phyloP scores from a whole-genome alignment of 1,139 yeast genomes.

The Magnusiomyces suaveolens region DNA sequence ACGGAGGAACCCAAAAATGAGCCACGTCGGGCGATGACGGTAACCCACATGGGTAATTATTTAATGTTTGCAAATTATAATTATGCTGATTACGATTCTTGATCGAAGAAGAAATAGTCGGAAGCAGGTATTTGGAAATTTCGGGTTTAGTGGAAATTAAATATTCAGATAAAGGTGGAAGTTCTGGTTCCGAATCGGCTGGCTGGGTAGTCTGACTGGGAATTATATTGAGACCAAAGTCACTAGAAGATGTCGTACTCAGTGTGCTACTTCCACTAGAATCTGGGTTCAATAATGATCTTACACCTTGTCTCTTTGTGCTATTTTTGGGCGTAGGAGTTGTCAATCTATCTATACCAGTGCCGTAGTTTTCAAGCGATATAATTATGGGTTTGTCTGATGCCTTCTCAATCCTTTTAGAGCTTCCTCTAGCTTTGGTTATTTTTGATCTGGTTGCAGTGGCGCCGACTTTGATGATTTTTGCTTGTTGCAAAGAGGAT shows the following conservation, averaged over 20 bases:
- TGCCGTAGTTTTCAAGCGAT: not conserved
- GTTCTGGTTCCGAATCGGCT: not conserved
- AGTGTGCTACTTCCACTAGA: not conserved
- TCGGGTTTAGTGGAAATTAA: not conserved
- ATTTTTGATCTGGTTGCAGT: not conserved
- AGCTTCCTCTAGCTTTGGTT: not conserved
- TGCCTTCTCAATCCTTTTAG: not conserved
- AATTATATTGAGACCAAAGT: too few species aligned
- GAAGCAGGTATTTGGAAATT: not conserved
- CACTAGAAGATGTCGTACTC: not conserved
- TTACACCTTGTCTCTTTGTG: not conserved
- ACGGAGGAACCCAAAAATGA: not conserved
- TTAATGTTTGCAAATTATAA: too few species aligned
- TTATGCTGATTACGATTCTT: not conserved
- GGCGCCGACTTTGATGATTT: not conserved
- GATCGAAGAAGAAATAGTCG: not conserved
- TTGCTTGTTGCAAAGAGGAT: not conserved
- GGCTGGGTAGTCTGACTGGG: not conserved
- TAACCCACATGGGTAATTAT: not conserved
- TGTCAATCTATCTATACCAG: not conserved
- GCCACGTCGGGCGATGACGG: not conserved
- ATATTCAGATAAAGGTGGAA: not conserved
- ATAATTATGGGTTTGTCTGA: not conserved
- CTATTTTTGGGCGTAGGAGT: not conserved
- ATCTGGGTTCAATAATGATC: not conserved